Evolutionary conservation across 176 grass and related monocot species (phyloP).

Genomic region (Thalia dealbata): DNA sequence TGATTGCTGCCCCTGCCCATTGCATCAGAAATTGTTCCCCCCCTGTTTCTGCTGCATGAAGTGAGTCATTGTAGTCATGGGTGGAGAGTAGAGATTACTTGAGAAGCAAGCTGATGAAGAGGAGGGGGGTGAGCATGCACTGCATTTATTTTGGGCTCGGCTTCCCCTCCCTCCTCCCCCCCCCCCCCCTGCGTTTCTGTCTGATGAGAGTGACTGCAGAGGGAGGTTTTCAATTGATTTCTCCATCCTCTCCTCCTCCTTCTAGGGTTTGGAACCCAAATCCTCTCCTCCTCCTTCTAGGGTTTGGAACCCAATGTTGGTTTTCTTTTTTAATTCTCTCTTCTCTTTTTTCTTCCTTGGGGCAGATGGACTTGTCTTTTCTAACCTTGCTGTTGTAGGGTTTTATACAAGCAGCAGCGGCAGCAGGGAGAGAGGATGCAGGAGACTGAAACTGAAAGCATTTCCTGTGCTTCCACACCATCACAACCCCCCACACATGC

Average conservation of each 20-base stretch:
- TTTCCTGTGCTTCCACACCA: background rate
- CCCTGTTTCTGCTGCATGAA: background rate
- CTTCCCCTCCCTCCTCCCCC: too few relatives aligned
- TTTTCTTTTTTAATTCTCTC: too few relatives aligned
- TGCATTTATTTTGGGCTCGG: slow-evolving; percentile 25
- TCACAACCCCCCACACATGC: too few relatives aligned
- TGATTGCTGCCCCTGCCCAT: slow-evolving; percentile 37
- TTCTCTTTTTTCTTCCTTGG: too few relatives aligned
- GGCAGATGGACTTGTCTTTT: slow-evolving; percentile 23
- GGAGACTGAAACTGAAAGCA: background rate
- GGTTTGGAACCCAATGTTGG: slow-evolving; percentile 43
- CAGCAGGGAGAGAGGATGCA: background rate
- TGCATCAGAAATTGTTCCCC: slow-evolving; percentile 41
- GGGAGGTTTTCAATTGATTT: background rate
- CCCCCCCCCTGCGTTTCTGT: background rate
- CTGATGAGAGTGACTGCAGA: too few relatives aligned
- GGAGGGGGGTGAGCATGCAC: background rate
- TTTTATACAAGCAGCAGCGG: background rate
- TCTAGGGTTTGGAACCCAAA: slow-evolving; percentile 46
- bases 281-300: too few relatives aligned
- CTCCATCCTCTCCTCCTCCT: too few relatives aligned
- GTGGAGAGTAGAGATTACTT: background rate
- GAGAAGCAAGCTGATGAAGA: background rate
- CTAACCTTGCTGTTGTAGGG: slow-evolving; percentile 10
- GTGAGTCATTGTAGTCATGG: too few relatives aligned